A percentile compares a stretch with the other conserved stretches of the same genome.
Evolutionary conservation across 306 rosid genomes (phyloP).

Genomic region (Acmispon strigosus): DNA sequence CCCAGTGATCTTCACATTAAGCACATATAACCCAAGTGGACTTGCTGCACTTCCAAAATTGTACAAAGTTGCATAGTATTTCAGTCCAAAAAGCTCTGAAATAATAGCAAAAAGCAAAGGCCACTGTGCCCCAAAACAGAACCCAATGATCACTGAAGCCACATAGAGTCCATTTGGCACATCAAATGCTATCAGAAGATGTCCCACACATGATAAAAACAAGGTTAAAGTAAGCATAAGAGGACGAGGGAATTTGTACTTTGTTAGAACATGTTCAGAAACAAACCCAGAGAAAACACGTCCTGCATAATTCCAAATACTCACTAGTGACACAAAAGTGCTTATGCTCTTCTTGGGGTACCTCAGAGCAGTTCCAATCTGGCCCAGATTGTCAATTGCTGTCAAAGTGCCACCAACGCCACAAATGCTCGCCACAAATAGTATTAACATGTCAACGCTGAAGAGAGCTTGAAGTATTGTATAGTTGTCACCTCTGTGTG

Average conservation of each 20-base stretch:
- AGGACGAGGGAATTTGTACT: conserved; percentile 46
- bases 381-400: conserved; percentile 52
- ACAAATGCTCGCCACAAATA: conserved; percentile 38
- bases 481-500: conserved; percentile 55
- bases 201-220: conserved; percentile 37
- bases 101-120: conserved; percentile 71
- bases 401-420: conserved; percentile 61
- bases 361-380: conserved; percentile 42
- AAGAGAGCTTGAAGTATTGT: conserved; percentile 60
- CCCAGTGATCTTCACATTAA: conserved; percentile 39
- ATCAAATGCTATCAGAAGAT: conserved; percentile 48
- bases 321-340: conserved; percentile 56
- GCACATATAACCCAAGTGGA: conserved; percentile 44
- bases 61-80: conserved; percentile 71
- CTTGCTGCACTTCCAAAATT: conserved; percentile 76
- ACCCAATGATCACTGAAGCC: conserved; percentile 63
- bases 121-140: conserved; percentile 80
- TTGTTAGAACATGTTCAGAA: conserved; percentile 32
- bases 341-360: conserved; percentile 44
- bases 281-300: conserved; percentile 44
- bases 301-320: conserved; percentile 60
- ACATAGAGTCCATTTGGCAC: conserved; percentile 40
- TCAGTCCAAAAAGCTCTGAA: conserved; percentile 73
- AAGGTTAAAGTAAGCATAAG: conserved; percentile 39
- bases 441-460: conserved; percentile 50